Evolutionary conservation across 129 eudicot genomes (phyloP), one percentile per base, ranked within the genome.

Genomic region (Saposhnikovia divaricata): DNA sequence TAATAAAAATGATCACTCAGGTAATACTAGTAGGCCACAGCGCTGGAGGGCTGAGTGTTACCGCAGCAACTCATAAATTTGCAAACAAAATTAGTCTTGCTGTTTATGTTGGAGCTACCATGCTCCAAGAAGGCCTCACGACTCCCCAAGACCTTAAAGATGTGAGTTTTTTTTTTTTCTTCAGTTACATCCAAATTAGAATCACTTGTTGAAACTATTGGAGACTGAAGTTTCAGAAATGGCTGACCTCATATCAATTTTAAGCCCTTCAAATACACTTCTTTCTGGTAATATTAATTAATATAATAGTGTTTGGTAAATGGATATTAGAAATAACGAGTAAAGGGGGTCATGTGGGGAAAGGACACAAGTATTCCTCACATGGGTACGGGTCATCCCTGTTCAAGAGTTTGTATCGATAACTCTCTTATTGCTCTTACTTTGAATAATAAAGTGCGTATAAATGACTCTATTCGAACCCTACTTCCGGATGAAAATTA

Each of bases 11-110:
- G 72, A 31, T 72, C 23, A 21, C 40, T 79, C 84, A 91, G 97
- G 97, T 92, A 40, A 85, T 93, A 51, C 80, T 93, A 88, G 98
- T 93, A 4, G 98, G 98, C 13, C 93, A 93, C 77, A 93, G 98
- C 42, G 98, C 96, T 0, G 98, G 98, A 53, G 96, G 98, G 37
- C 83, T 93, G n/a, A 93, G 96, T 39, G 82, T 93, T 71, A 93
- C 93, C 0, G 87, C 85, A 25, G 96, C 93, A 12, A 84, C 75
- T 42, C 85, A 72, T 66, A 87, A 78, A 87, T 90, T 89, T 63
- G 85, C 87, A 2, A 74, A 79, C 16, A 93, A 89, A 78, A 90
- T 93, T 31, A 84, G 82, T 69, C 86, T 88, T 4, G 92, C 87
- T 6, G 88, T 93, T 44, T 93, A 89, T 77, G 59, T 93, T 66